These are phyloP conservation scores for Nepenthes gracilis DNA, from an alignment of 148 eudicot species.

Conservation along the genomic window DNA sequence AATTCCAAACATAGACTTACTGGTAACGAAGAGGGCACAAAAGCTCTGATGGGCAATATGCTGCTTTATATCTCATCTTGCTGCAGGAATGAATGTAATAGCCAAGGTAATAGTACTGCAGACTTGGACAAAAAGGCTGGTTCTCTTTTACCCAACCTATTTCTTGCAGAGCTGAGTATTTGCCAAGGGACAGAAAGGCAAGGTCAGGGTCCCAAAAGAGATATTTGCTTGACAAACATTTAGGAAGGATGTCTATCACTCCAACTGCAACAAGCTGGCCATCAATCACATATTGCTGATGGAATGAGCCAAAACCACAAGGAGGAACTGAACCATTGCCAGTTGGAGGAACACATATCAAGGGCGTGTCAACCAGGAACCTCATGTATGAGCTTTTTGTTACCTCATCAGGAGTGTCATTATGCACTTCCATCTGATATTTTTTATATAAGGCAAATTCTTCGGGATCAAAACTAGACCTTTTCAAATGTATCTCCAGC, in stretches of 20 bases:
- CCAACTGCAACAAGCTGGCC: constrained; percentile 92
- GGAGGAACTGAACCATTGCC: constrained; percentile 62
- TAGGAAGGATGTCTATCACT: constrained; percentile 91
- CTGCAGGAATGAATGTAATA: constrained; percentile 92
- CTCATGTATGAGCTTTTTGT: constrained; percentile 64
- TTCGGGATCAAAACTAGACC: constrained; percentile 76
- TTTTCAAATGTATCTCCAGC: constrained; percentile 60
- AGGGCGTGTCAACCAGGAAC: constrained; percentile 82
- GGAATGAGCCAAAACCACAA: constrained; percentile 96
- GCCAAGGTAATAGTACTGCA: constrained; percentile 91
- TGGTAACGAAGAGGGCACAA: constrained; percentile 85
- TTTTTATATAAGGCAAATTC: constrained; percentile 74
- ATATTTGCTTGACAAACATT: constrained; percentile 92
- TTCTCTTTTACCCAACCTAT: constrained; percentile 75
- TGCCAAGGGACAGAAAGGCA: constrained; percentile 82
- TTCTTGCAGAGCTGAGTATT: constrained; percentile 80
- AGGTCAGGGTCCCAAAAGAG: constrained; percentile 93
- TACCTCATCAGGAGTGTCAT: constrained; percentile 59
- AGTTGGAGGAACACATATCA: constrained; percentile 50
- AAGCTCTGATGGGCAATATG: constrained; percentile 90
- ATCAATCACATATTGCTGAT: constrained; percentile 84
- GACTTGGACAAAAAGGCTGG: constrained; percentile 61
- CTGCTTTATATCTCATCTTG: constrained; percentile 98
- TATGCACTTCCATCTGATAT: constrained; percentile 78
- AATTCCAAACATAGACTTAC: constrained; percentile 41